Evolutionary conservation across 2,329 filamentous ascomycete genomes (phyloP).

Genomic region (Arthrobotrys sinensis): DNA sequence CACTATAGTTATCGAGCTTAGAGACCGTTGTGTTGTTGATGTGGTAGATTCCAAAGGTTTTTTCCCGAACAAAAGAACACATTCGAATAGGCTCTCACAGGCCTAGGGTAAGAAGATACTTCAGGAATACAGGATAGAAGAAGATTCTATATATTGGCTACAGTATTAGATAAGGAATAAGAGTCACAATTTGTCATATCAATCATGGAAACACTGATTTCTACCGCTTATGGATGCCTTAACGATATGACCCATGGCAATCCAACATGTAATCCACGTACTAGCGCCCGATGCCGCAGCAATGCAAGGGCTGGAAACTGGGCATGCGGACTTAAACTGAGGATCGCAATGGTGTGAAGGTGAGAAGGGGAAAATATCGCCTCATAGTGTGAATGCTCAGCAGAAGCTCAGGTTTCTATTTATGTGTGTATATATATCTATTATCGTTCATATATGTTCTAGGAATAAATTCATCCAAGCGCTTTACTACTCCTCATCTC

Average conservation of each 20-base stretch:
- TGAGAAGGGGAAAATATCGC: background rate
- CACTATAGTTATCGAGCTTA: too few relatives aligned
- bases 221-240: slow-evolving; percentile 15
- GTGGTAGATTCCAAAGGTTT: slow-evolving; percentile 1
- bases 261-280: slow-evolving; percentile 19
- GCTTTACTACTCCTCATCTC: background rate
- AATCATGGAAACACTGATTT: background rate
- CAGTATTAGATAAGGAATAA: background rate
- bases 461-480: background rate
- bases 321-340: slow-evolving; percentile 1
- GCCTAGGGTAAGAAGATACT: background rate
- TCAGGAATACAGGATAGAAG: background rate
- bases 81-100: too few relatives aligned
- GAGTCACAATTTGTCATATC: slow-evolving; percentile 23
- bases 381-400: background rate
- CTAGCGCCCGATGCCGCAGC: slow-evolving; percentile 50
- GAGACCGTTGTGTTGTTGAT: too few relatives aligned
- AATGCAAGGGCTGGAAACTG: slow-evolving; percentile 10
- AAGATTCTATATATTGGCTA: background rate
- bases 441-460: background rate
- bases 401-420: background rate
- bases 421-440: background rate
- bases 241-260: slow-evolving; percentile 15
- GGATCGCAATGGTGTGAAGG: background rate
- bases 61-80: background rate